Base-by-base conservation (phyloP, 2,329 filamentous ascomycete genomes). In the Fusarium sp. region DNA sequence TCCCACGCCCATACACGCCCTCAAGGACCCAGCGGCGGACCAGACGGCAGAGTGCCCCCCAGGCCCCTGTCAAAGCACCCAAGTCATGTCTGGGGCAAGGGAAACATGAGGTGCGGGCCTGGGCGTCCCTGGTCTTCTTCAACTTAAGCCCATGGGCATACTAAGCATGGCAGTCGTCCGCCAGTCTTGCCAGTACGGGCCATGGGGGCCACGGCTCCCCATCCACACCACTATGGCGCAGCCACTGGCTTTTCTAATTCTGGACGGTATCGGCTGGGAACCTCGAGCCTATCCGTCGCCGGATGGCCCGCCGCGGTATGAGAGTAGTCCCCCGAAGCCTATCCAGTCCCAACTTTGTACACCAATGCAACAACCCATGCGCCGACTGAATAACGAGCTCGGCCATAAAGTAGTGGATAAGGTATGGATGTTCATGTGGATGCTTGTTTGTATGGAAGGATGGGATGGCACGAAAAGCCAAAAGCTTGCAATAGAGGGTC, bases 161-260 rank as follows among this genome's bases (percentile, higher is more conserved):
- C 51, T 55, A 55, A 28, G 51, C 51, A 41, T 55, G 51, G 35
- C 51, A 55, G 51, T 61, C 66, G 45, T 67, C 70, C 61, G 58
- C 66, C 48, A 66, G 55, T 74, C 62, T 69, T 74, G 57, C 67
- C 59, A 74, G 71, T 74, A 74, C 39, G 38, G 59, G 59, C 58
- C 53, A 74, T 57, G 50, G 70, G 70, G 32, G 59, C 63, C 67
- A 74, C 55, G 71, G 72, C 68, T 74, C 56, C 59, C 69, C 72
- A 72, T 75, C 74, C 75, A 76, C 76, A 79, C 72, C 75, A 79
- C 68, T 69, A 80, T 77, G 80, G 80, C 79, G 78, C 79, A 81
- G 80, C 79, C 76, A 80, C 79, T 77, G 63, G 66, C 73, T 73
- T 70, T 80, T 81, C 81, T 82, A 82, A 82, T 81, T 82, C 81